phyloP scores from a whole-genome alignment of 2,329 filamentous ascomycete species.

The Aspergillus sp. region DNA sequence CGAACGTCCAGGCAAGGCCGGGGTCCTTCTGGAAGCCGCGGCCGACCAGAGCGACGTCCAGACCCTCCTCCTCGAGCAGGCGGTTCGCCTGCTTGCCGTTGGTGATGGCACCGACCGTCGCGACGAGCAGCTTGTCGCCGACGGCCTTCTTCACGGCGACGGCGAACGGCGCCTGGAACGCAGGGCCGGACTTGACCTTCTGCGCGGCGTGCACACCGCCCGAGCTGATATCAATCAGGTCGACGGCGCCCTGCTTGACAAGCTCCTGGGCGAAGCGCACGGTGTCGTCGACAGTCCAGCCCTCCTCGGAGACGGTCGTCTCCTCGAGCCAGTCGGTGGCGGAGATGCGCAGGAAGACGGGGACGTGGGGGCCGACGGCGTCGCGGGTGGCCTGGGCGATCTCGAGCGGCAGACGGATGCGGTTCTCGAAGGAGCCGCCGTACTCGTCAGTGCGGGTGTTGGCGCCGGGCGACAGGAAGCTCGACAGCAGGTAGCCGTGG shows the following conservation, averaged over 20 bases:
- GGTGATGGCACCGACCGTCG: conserved; percentile 72
- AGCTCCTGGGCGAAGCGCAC: conserved; percentile 65
- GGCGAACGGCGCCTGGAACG: conserved; percentile 74
- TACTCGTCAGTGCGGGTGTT: conserved; percentile 65
- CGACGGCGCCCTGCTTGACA: conserved; percentile 66
- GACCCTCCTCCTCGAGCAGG: conserved; percentile 50
- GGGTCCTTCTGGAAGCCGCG: conserved; percentile 81
- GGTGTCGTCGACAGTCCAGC: conserved; percentile 67
- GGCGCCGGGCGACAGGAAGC: conserved; percentile 67
- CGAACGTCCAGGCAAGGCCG: conserved; percentile 71
- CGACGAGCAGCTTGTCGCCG: conserved; percentile 69
- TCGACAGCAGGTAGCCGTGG: conserved; percentile 73
- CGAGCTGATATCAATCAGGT: conserved; percentile 78
- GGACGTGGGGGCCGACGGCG: conserved; percentile 65
- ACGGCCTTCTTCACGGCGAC: conserved; percentile 70
- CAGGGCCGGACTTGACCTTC: conserved; percentile 52
- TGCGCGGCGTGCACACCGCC: conserved; percentile 64
- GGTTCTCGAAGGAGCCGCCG: conserved; percentile 59
- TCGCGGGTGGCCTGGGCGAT: conserved; percentile 61
- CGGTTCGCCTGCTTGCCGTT: conserved; percentile 67
- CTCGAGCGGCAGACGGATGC: conserved; percentile 66
- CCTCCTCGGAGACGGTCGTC: conserved; percentile 51
- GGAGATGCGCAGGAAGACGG: conserved; percentile 71
- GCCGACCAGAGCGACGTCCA: conserved; percentile 72
- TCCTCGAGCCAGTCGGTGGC: conserved; percentile 74